Conservation (phyloP, 306 rosid genomes). For the Begonia loranthoides region DNA sequence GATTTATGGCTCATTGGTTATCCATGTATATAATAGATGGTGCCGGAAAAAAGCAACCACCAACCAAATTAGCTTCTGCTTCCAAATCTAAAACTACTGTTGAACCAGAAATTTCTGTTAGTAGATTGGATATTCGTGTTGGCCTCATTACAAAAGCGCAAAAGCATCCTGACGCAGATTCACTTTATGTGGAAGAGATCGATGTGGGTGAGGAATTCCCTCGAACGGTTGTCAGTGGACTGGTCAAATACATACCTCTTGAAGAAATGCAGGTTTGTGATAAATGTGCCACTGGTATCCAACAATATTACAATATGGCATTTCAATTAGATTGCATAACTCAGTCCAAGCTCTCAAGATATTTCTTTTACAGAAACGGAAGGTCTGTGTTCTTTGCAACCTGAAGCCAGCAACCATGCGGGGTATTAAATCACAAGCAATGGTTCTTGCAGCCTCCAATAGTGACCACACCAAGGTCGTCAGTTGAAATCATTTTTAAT, state of each 20-base stretch:
- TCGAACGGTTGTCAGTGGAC: slow-evolving; percentile 91
- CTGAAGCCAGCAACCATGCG: slow-evolving; percentile 78
- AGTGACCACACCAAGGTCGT: slow-evolving; percentile 54
- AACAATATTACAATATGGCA: too few relatives aligned
- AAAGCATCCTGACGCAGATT: slow-evolving; percentile 94
- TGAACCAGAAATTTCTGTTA: slow-evolving; percentile 49
- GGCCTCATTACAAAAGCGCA: slow-evolving; percentile 61
- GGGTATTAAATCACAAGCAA: slow-evolving; percentile 91
- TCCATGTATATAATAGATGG: slow-evolving; percentile 32
- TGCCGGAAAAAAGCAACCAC: slow-evolving; percentile 45
- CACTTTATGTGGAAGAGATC: slow-evolving; percentile 83
- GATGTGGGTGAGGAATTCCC: slow-evolving; percentile 78
- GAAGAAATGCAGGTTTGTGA: slow-evolving; percentile 84
- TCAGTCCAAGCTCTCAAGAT: too few relatives aligned
- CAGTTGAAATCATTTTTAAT: slow-evolving; percentile 5
- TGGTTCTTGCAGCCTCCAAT: slow-evolving; percentile 90
- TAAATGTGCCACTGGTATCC: not conserved
- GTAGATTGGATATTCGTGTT: slow-evolving; percentile 89
- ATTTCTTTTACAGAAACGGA: slow-evolving; percentile 53
- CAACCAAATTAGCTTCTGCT: slow-evolving; percentile 33
- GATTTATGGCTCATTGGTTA: slow-evolving; percentile 1
- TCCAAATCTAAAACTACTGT: slow-evolving; percentile 33
- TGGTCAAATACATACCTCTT: slow-evolving; percentile 72
- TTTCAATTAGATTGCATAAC: too few relatives aligned
- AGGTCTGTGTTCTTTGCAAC: slow-evolving; percentile 90